Base-by-base conservation (phyloP, 768 basidiomycete genomes). In the Leccinum variicolor region DNA sequence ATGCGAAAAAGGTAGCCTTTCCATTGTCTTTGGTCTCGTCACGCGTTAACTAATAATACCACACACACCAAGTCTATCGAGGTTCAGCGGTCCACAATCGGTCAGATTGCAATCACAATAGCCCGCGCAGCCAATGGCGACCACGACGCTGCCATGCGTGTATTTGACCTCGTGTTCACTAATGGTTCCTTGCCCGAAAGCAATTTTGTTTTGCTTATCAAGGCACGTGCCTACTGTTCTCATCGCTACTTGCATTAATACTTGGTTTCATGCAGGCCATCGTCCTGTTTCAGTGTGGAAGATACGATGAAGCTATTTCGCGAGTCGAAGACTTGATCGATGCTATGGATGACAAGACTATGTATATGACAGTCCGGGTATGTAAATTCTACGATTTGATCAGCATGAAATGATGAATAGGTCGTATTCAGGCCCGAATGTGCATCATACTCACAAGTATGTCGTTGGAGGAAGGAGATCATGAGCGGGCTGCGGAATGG, bases 131-230 rank as follows among this genome's bases (percentile, higher is more conserved):
- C 51, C 4, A 36, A 46, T 23, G 63, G 52, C 4, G 47, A 62
- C 2, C 10, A 39, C 3, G 60, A 62, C 3, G 45, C 19, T 6
- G 63, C 31, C 10, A 47, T 53, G 26, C 25, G 47, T n/a, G 4
- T 17, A 17, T 58, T 64, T 23, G 60, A 64, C 36, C 59, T 62
- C n/a, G 51, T 50, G 1, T 64, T 64, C 46, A 23, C 6, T 4
- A n/a, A 56, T 0, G 19, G 29, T 25, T 26, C 21, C 13, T 8
- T 46, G 2, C 9, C 7, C 6, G 64, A 64, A 19, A 58, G 21
- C 10, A 41, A 28, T 2, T 39, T 62, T 47, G 56, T 65, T 5
- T 41, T 64, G 14, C 33, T 58, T 5, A 53, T 64, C 25, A 65
- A 62, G 60, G 64, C 47, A 15, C 17, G n/a, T 2, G 0, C 3